These are phyloP conservation scores for Ophiocordyceps camponoti-saundersi DNA, from an alignment of 2,329 filamentous ascomycete species.

Conservation along the genomic window DNA sequence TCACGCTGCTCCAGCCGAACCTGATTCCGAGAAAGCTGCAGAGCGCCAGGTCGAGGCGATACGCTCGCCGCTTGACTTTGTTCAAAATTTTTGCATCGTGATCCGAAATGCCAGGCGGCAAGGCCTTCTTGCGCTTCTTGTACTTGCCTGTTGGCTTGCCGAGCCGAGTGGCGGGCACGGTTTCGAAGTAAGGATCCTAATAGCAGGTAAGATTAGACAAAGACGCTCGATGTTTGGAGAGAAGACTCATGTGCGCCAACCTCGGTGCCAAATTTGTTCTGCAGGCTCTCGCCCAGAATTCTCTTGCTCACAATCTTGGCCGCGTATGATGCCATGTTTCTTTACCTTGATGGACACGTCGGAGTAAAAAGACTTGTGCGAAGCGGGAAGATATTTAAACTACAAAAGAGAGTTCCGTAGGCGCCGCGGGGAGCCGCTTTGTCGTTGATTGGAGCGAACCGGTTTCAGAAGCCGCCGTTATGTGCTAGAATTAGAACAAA, in stretches of 20 bases:
- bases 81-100: constrained; percentile 73
- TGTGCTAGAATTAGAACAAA: constrained; percentile 5
- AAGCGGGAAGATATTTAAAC: neutral
- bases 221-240: neutral
- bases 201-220: constrained; percentile 11
- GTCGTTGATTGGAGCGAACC: constrained; percentile 5
- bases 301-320: constrained; percentile 38
- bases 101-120: constrained; percentile 66
- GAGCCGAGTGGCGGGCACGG: constrained; percentile 56
- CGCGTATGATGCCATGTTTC: constrained; percentile 32
- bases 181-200: constrained; percentile 82
- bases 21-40: constrained; percentile 68
- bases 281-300: constrained; percentile 36
- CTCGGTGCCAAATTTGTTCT: constrained; percentile 41
- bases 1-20: constrained; percentile 79
- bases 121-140: constrained; percentile 72
- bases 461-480: constrained; percentile 10
- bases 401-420: neutral
- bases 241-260: constrained; percentile 14
- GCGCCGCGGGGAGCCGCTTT: constrained; percentile 6
- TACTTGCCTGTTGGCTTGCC: constrained; percentile 51
- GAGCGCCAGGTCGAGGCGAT: constrained; percentile 68
- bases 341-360: neutral
- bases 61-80: constrained; percentile 71
- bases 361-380: neutral